Evolutionary conservation across 805 yeast species (phyloP).

Genomic region (Starmerella sp.): DNA sequence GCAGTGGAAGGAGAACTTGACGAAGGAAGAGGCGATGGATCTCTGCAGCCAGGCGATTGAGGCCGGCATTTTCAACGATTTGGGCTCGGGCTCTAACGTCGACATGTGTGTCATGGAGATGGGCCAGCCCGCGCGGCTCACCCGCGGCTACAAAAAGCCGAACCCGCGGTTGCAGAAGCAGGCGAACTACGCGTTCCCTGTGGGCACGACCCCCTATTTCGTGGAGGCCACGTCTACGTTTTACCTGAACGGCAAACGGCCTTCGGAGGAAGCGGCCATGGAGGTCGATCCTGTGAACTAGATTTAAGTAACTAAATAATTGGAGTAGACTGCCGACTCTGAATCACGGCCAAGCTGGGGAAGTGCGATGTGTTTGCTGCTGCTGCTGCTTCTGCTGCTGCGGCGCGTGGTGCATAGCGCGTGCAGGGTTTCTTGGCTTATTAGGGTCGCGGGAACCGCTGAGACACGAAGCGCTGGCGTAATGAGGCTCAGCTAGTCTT

Average conservation of each 20-base stretch:
- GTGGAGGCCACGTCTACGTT: conserved; percentile 48
- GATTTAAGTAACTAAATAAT: not conserved
- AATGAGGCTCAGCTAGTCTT: not conserved
- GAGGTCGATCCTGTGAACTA: conserved; percentile 36
- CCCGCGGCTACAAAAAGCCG: conserved; percentile 83
- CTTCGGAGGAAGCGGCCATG: conserved; percentile 49
- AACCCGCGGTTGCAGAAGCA: conserved; percentile 76
- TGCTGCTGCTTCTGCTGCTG: not conserved
- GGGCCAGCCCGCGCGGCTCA: conserved; percentile 62
- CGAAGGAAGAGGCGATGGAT: conserved; percentile 81
- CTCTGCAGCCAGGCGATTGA: conserved; percentile 87
- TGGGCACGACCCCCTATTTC: conserved; percentile 86
- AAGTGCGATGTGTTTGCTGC: no score
- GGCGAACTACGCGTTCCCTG: conserved; percentile 68
- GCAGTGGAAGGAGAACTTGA: conserved; percentile 67
- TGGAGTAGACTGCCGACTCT: no score
- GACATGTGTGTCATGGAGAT: conserved; percentile 94
- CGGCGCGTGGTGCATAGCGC: not conserved
- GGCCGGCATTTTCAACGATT: conserved; percentile 98
- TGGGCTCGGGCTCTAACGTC: conserved; percentile 97
- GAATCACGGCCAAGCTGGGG: no score
- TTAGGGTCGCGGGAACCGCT: not conserved
- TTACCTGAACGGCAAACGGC: conserved; percentile 32
- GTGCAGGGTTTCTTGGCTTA: not conserved
- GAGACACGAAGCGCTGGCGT: not conserved